Evolutionary conservation across 2,329 filamentous ascomycete genomes (phyloP).

Genomic region (Pochonia chlamydosporia): DNA sequence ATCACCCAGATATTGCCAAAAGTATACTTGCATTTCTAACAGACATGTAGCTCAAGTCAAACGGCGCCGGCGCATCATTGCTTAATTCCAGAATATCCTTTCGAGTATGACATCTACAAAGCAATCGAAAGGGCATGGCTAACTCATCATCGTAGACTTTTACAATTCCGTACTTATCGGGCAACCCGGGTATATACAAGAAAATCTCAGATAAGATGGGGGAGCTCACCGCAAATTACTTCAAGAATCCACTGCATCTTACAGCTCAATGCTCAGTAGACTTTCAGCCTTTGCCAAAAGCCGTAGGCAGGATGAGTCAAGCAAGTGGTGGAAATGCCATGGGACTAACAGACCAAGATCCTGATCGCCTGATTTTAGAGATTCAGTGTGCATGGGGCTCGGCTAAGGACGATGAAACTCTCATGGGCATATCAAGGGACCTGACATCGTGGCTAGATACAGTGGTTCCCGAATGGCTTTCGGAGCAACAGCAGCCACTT

Average conservation of each 20-base stretch:
- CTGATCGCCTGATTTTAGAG: too few relatives aligned
- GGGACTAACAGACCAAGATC: too few relatives aligned
- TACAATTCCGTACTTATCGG: too few relatives aligned
- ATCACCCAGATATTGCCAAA: too few relatives aligned
- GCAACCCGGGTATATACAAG: too few relatives aligned
- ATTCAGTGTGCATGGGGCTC: too few relatives aligned
- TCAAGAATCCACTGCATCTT: conserved; percentile 16
- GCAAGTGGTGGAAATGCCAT: too few relatives aligned
- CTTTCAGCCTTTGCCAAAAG: conserved; percentile 22
- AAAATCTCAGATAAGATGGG: background rate
- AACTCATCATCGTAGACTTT: too few relatives aligned
- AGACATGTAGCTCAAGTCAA: conserved; percentile 11
- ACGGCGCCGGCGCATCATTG: conserved; percentile 8
- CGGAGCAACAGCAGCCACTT: background rate
- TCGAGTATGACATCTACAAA: conserved; percentile 2
- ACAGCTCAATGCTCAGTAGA: conserved; percentile 22
- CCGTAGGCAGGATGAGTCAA: conserved; percentile 6
- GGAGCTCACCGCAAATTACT: conserved; percentile 18
- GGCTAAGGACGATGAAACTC: conserved; percentile 14
- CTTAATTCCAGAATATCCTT: conserved; percentile 14
- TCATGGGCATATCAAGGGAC: conserved; percentile 11
- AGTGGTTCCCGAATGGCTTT: conserved; percentile 17
- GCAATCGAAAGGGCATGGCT: too few relatives aligned
- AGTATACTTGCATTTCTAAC: background rate
- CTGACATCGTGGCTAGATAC: conserved; percentile 15